Evolutionary conservation across 1,284 basidiomycete genomes (phyloP).

Genomic region (Thelephora terrestris): DNA sequence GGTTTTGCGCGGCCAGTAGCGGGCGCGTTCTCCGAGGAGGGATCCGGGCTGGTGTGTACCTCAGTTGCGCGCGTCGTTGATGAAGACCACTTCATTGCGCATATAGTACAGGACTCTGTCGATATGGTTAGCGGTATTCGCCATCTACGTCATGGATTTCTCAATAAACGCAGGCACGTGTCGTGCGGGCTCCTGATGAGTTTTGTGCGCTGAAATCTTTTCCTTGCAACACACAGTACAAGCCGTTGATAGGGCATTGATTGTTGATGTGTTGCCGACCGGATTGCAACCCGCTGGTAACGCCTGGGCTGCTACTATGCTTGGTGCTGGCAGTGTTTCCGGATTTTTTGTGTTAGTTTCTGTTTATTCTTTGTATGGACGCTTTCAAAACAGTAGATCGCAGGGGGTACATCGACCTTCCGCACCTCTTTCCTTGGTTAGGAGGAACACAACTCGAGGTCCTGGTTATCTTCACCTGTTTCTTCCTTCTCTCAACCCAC

Average conservation of each 20-base stretch:
- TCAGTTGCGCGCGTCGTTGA: not conserved
- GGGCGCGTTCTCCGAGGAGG: constrained; percentile 40
- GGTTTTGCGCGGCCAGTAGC: constrained; percentile 79
- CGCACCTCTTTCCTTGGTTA: constrained; percentile 53
- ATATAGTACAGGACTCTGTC: constrained; percentile 55
- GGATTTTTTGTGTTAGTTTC: constrained; percentile 76
- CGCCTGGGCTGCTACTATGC: constrained; percentile 92
- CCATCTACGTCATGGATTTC: constrained; percentile 90
- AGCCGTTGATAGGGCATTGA: constrained; percentile 74
- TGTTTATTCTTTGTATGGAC: not conserved
- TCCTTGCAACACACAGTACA: constrained; percentile 40
- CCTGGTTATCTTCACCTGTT: constrained; percentile 45
- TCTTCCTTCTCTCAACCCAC: constrained; percentile 45
- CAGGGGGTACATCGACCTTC: constrained; percentile 70
- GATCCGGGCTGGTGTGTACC: constrained; percentile 26
- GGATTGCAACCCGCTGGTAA: constrained; percentile 78
- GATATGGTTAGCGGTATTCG: constrained; percentile 71
- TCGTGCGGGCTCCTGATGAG: not conserved
- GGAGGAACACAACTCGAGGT: constrained; percentile 76
- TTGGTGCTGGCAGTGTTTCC: constrained; percentile 70
- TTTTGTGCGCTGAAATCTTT: not conserved
- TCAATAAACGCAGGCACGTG: constrained; percentile 75
- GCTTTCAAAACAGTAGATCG: constrained; percentile 7
- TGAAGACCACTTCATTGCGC: no score
- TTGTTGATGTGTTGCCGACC: constrained; percentile 64